phyloP scores from a whole-genome alignment of 805 yeast species.

The Teunomyces aglyptinius region DNA sequence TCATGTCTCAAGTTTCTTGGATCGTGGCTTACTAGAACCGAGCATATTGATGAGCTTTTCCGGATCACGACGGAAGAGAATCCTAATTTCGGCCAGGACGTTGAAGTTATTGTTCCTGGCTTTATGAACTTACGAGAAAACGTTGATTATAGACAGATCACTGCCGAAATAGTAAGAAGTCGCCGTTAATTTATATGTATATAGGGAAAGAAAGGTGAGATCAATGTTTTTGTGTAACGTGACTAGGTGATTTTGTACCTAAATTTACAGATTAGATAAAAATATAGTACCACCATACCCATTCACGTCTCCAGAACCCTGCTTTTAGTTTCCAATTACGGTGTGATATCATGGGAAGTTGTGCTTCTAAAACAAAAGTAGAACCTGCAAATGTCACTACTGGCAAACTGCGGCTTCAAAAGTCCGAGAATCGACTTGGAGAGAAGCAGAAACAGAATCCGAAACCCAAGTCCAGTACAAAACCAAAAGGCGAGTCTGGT shows the following conservation, averaged over 20 bases:
- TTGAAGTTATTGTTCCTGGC: conserved; percentile 20
- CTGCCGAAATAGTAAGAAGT: conserved; percentile 15
- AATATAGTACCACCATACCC: not conserved
- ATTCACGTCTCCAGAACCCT: too few relatives aligned
- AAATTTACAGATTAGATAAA: not conserved
- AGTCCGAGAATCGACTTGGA: not conserved
- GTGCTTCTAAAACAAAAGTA: conserved; percentile 17
- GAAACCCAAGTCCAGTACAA: not conserved
- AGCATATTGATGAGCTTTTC: conserved; percentile 18
- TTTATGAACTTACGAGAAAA: conserved; percentile 26
- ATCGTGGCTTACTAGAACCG: conserved; percentile 30
- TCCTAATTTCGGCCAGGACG: conserved; percentile 15
- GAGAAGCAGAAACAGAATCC: not conserved
- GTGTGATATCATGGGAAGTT: conserved; percentile 21
- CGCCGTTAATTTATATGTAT: not conserved
- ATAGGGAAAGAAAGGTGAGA: not conserved
- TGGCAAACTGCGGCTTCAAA: not conserved
- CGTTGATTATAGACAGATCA: conserved; percentile 25
- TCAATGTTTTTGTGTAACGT: not conserved
- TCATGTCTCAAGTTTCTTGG: conserved; percentile 29
- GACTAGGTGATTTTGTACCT: not conserved
- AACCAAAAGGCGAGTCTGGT: not conserved
- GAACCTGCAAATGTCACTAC: not conserved
- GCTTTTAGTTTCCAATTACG: too few relatives aligned
- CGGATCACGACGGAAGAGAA: conserved; percentile 21